phyloP scores from a whole-genome alignment of 225 moss, liverwort and hornwort species.

The Physcomitrium patens region DNA sequence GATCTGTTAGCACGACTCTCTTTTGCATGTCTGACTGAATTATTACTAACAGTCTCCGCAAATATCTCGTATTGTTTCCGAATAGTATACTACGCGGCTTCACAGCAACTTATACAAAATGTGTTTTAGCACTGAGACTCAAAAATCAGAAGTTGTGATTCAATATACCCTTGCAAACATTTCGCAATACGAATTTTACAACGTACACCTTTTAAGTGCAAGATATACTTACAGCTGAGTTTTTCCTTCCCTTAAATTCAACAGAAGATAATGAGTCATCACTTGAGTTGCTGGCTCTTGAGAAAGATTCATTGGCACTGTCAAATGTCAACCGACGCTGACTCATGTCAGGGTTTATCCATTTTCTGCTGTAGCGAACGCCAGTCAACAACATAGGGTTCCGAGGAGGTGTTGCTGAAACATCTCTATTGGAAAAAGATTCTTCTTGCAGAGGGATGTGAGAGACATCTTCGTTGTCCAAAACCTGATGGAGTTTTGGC shows the following conservation, averaged over 20 bases:
- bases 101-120: not conserved
- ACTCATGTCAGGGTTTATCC: constrained; percentile 35
- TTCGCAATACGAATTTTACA: not conserved
- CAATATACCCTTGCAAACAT: not conserved
- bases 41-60: not conserved
- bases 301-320: constrained; percentile 26
- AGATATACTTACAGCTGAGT: constrained; percentile 37
- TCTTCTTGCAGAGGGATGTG: constrained; percentile 28
- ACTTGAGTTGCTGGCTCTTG: constrained; percentile 13
- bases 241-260: constrained; percentile 32
- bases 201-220: not conserved
- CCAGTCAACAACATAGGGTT: constrained; percentile 15
- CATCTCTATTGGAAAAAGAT: constrained; percentile 15
- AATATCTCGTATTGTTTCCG: not conserved
- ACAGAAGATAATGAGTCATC: constrained; percentile 31
- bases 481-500: not conserved
- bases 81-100: not conserved
- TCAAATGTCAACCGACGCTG: constrained; percentile 54
- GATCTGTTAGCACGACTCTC: not conserved
- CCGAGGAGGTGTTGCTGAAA: constrained; percentile 35
- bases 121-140: not conserved
- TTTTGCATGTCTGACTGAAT: constrained; percentile 1
- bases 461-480: constrained; percentile 27
- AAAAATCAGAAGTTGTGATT: constrained; percentile 5
- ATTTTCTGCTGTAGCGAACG: constrained; percentile 34